Evolutionary conservation across 192 early-diverging fungal species (phyloP), one percentile per base, ranked within the genome.

Genomic region (Phlyctochytrium planicorne): DNA sequence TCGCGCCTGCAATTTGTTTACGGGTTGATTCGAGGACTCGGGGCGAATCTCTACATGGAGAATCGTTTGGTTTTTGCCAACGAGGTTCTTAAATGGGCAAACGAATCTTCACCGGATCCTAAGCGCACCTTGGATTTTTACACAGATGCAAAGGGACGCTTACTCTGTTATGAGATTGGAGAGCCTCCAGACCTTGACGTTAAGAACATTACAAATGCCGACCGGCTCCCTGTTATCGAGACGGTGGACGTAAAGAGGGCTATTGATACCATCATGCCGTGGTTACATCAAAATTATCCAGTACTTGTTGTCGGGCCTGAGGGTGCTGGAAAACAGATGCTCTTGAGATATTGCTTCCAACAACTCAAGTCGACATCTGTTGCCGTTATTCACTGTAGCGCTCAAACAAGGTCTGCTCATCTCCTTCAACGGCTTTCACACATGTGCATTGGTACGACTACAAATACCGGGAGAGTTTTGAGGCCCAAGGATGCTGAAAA

Each of bases 311-410:
- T 81, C 24, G 84, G 84, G 17, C 84, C 84, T 23, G 82, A 84
- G 59, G 84, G 84, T 2, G 69, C 76, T 0, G 84, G 84, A 57
- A 86, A 86, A 57, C 72, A 79, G 33, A 86, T 80, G 78, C 50
- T 83, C 14, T 68, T 86, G n/a, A 61, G 72, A 29, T 70, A 80
- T 32, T 85, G 84, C 67, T 85, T 85, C 60, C 69, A 68, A 16
- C 63, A 74, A 33, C 56, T 83, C 1, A 71, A 71, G 31, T 67
- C 69, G 0, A 70, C 70, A 0, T 61, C 79, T 52, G 72, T 85
- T 2, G 78, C 78, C 2, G 80, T 72, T 10, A 79, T 86, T 27
- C 79, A 85, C 65, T 86, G 84, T 68, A 86, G 83, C 62, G 76
- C 84, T 0, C 84, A 86, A 67, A 86, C 84, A 1, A 32, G 70